phyloP scores from a whole-genome alignment of 2,329 filamentous ascomycete species.

The Septoria linicola region DNA sequence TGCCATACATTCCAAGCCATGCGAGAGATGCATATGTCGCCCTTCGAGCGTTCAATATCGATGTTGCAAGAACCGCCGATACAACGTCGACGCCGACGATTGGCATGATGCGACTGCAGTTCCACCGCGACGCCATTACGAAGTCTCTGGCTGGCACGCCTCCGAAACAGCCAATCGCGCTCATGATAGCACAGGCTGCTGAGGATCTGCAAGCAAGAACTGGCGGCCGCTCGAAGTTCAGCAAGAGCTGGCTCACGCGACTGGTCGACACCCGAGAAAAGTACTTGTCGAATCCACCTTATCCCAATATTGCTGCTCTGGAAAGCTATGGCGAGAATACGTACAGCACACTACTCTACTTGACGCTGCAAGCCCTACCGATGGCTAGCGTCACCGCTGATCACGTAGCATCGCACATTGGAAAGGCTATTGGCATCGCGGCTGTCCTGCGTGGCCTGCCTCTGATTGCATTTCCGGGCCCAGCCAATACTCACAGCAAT shows the following conservation, averaged over 20 bases:
- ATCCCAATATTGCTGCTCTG: conserved; percentile 67
- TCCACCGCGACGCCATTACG: conserved; percentile 85
- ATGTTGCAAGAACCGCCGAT: conserved; percentile 86
- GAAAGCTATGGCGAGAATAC: conserved; percentile 93
- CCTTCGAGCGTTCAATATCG: conserved; percentile 87
- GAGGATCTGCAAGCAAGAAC: conserved; percentile 54
- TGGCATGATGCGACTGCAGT: conserved; percentile 85
- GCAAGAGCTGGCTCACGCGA: conserved; percentile 59
- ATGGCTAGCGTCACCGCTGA: conserved; percentile 81
- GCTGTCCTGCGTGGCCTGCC: conserved; percentile 85
- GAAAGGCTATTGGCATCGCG: conserved; percentile 86
- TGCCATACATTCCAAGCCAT: conserved; percentile 75
- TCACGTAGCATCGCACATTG: conserved; percentile 90
- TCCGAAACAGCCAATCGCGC: conserved; percentile 86
- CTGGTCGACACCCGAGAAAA: conserved; percentile 79
- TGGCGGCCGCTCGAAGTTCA: conserved; percentile 51
- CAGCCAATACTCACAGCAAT: conserved; percentile 57
- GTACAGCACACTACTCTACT: conserved; percentile 88
- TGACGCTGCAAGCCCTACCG: conserved; percentile 76
- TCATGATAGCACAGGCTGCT: conserved; percentile 74
- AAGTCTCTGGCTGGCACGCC: conserved; percentile 74
- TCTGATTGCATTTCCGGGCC: conserved; percentile 75
- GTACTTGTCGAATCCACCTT: conserved; percentile 80
- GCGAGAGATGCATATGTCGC: conserved; percentile 83
- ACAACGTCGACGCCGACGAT: conserved; percentile 84